A percentile compares a stretch with the other conserved stretches of the same genome.
Conservation (phyloP, 2,329 filamentous ascomycete genomes). For the Apiospora kogelbergensis region DNA sequence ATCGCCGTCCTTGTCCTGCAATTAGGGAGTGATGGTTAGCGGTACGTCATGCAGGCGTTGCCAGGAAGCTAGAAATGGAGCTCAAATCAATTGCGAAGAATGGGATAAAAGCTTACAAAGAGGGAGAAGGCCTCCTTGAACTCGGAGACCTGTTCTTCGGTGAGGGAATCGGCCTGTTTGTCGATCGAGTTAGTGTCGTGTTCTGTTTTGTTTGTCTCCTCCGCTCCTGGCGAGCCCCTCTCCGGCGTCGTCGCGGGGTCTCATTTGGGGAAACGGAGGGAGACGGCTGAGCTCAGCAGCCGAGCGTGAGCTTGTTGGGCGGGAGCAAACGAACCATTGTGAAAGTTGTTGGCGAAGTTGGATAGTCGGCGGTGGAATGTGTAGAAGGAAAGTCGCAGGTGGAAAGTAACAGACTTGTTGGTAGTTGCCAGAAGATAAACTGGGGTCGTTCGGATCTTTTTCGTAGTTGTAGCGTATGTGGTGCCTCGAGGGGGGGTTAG, state of each 20-base stretch:
- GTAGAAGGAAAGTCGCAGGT: neutral
- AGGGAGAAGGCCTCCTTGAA: conserved; percentile 99
- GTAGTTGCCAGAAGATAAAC: conserved; percentile 6
- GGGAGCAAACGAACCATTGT: conserved; percentile 12
- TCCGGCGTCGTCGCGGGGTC: conserved; percentile 1
- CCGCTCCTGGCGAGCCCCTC: neutral
- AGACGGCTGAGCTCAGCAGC: neutral
- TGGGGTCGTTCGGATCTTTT: conserved; percentile 7
- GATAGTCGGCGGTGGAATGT: neutral
- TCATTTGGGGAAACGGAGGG: neutral
- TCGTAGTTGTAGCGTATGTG: conserved; percentile 5
- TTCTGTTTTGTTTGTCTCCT: conserved; percentile 6
- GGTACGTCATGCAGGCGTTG: conserved; percentile 22
- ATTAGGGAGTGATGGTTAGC: conserved; percentile 16
- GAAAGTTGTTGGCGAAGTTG: conserved; percentile 9
- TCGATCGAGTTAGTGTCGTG: conserved; percentile 5
- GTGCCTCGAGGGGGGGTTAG: neutral
- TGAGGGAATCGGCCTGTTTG: conserved; percentile 93
- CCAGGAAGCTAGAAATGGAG: neutral
- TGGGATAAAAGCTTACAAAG: conserved; percentile 70
- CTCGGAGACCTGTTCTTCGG: conserved; percentile 99
- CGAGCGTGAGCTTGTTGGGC: neutral
- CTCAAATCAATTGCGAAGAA: neutral
- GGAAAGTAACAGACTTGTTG: conserved; percentile 4
- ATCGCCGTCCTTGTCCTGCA: conserved; percentile 86